A percentile compares a stretch with the other conserved stretches of the same genome.
phyloP scores from a whole-genome alignment of 75 land plant species.

The Ceratopteris richardii region DNA sequence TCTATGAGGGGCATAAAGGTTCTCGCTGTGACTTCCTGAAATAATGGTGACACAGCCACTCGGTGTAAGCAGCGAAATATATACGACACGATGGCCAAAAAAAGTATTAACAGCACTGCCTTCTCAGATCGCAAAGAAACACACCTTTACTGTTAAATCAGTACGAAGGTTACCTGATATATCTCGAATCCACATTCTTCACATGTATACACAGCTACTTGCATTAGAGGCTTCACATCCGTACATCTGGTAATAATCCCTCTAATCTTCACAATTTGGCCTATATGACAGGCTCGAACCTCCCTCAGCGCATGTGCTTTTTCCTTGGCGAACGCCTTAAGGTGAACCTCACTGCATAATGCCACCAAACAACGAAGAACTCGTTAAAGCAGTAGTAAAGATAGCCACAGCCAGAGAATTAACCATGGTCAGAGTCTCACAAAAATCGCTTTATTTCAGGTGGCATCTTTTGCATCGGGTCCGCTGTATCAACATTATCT shows the following conservation, averaged over 20 bases:
- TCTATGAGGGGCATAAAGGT: conserved; percentile 89
- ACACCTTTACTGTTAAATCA: no score
- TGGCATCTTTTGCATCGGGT: conserved; percentile 77
- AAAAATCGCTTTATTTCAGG: conserved; percentile 85
- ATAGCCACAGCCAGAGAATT: no score
- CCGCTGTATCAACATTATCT: conserved; percentile 55
- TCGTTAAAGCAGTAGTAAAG: no score
- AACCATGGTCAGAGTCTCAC: conserved; percentile 35
- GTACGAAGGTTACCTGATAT: conserved; percentile 54
- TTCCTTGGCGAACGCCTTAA: conserved; percentile 62
- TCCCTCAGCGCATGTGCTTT: conserved; percentile 62
- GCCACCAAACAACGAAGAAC: no score
- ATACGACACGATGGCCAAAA: no score
- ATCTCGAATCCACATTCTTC: conserved; percentile 96
- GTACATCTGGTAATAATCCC: conserved; percentile 95
- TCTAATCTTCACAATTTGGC: conserved; percentile 82
- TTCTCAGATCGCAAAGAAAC: no score
- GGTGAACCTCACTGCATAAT: conserved; percentile 74
- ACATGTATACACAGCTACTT: conserved; percentile 96
- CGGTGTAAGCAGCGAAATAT: not conserved
- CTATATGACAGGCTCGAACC: conserved; percentile 82
- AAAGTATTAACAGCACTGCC: no score
- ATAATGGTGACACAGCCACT: no score
- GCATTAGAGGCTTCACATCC: conserved; percentile 97
- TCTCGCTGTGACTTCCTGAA: conserved; percentile 92